Conservation (phyloP, 2,329 filamentous ascomycete species). For the Colletotrichum filicis region DNA sequence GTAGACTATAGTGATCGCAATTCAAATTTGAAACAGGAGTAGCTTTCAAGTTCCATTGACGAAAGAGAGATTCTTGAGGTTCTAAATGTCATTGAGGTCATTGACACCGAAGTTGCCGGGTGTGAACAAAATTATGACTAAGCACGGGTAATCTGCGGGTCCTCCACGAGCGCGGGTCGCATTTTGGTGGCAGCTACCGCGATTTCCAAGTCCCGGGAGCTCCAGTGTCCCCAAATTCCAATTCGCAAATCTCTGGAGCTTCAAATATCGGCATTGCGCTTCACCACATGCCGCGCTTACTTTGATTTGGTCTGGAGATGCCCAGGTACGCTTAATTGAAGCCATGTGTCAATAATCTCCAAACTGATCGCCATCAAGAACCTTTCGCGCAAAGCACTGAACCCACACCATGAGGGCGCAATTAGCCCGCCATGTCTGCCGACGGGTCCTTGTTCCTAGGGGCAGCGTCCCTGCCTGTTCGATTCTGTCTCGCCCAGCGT, state of each 20-base stretch:
- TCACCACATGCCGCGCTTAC: slow-evolving; percentile 29
- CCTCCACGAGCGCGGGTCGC: slow-evolving; percentile 18
- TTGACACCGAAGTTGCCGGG: neutral
- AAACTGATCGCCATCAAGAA: slow-evolving; percentile 11
- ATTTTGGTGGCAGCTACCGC: slow-evolving; percentile 30
- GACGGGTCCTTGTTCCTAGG: slow-evolving; percentile 48
- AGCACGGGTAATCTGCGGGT: slow-evolving; percentile 26
- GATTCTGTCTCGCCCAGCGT: slow-evolving; percentile 41
- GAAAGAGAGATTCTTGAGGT: neutral
- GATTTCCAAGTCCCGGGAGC: slow-evolving; percentile 23
- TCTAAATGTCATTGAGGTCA: neutral
- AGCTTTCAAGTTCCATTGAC: neutral
- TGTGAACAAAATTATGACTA: slow-evolving; percentile 13
- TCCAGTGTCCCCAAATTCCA: slow-evolving; percentile 18
- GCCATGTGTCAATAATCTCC: neutral
- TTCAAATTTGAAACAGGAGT: neutral
- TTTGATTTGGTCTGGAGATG: slow-evolving; percentile 20
- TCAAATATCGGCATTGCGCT: slow-evolving; percentile 26
- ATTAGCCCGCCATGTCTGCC: slow-evolving; percentile 56
- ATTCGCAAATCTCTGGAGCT: slow-evolving; percentile 32
- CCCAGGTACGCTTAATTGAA: slow-evolving; percentile 16
- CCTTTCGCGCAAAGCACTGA: slow-evolving; percentile 21
- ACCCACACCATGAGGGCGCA: slow-evolving; percentile 55
- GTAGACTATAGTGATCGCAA: neutral
- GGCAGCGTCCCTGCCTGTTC: slow-evolving; percentile 47